Evolutionary conservation across 2,329 filamentous ascomycete genomes (phyloP), one percentile per base, ranked within the genome.

Genomic region (Venturia nashicola): DNA sequence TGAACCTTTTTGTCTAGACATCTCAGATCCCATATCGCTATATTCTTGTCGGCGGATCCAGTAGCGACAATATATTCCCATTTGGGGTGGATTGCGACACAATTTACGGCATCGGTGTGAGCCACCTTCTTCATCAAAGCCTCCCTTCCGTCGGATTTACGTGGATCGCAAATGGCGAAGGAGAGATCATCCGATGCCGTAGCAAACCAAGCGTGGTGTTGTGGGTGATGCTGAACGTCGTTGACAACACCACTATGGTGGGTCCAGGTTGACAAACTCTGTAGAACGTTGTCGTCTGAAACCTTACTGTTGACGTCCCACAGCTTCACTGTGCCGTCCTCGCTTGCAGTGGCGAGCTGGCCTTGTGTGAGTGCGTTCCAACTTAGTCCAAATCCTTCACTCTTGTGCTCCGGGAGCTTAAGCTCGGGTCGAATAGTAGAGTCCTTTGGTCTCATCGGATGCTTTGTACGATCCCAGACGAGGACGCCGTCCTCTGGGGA

Each of bases 381-480:
- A 74, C 87, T 88, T 62, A 99, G 80, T 0, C 91, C 94, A 71
- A 96, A 99, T 0, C 94, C 94, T 76, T 99, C 94, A 67, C 85
- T 83, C 65, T 84, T 86, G 76, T 99, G 94, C 3, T 94, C 94
- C 54, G 88, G 77, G 34, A 97, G 83, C 72, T 90, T 89, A 65
- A 96, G 86, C 72, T 97, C 90, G 34, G 91, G 88, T 69, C 87
- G 90, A 64, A 91, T 82, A 62, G 82, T 85, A 66, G 87, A 87
- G 34, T 86, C 74, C 64, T 73, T 83, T 8, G 93, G 91, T 67
- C 87, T 80, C 64, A 87, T 85, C 60, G 88, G 87, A 74, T 97
- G 93, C 81, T 97, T 97, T 62, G 93, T 96, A 68, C 93, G 87
- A 78, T 99, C 94, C 78, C 95, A 99, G 69, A 99, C 86, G 74